These are phyloP conservation scores for Solanum sparsipilum DNA, from an alignment of 257 asterid species.

Conservation along the genomic window DNA sequence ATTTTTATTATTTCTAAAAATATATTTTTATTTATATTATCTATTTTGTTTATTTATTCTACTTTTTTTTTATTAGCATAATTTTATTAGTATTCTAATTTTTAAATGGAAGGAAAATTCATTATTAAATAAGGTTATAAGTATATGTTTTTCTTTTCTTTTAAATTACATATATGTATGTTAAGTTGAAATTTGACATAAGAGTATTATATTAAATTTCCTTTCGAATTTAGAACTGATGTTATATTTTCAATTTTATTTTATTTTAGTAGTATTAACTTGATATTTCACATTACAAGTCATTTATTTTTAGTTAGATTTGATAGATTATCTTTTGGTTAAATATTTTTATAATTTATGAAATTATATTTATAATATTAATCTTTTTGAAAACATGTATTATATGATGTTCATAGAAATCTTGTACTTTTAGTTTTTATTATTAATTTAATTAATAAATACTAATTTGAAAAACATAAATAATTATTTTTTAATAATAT, in stretches of 20 bases:
- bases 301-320: not conserved
- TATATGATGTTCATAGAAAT: too few relatives aligned
- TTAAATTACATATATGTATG: not conserved
- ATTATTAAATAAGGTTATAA: not conserved
- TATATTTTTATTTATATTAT: too few relatives aligned
- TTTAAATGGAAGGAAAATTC: not conserved
- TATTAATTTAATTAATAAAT: too few relatives aligned
- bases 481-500: too few relatives aligned
- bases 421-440: not conserved
- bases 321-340: not conserved
- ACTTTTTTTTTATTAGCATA: too few relatives aligned
- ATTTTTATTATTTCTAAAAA: not conserved
- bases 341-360: too few relatives aligned
- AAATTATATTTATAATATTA: too few relatives aligned
- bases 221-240: too few relatives aligned
- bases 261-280: not conserved
- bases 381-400: too few relatives aligned
- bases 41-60: not conserved
- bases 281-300: not conserved
- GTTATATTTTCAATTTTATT: not conserved
- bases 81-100: not conserved
- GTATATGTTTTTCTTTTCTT: not conserved
- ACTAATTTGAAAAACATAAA: not conserved
- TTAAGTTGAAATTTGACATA: not conserved
- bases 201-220: not conserved